A percentile compares a stretch with the other conserved stretches of the same genome.
Evolutionary conservation across 1,284 basidiomycete genomes (phyloP).

Genomic region (Phlebopus sp.): DNA sequence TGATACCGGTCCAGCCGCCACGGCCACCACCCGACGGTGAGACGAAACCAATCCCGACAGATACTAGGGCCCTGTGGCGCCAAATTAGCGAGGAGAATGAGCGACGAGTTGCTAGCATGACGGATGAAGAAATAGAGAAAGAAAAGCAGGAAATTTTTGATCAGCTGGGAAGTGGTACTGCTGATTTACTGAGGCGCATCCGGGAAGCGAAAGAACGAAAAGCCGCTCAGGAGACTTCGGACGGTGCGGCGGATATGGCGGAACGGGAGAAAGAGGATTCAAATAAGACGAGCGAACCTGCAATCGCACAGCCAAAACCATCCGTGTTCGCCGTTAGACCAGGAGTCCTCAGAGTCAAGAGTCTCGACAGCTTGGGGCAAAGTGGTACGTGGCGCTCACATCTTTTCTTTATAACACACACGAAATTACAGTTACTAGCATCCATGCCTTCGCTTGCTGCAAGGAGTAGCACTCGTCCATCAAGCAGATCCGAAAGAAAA

Average conservation of each 20-base stretch:
- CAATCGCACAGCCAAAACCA: slow-evolving; percentile 15
- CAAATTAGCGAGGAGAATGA: slow-evolving; percentile 44
- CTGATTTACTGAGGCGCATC: slow-evolving; percentile 45
- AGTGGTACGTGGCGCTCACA: slow-evolving; percentile 12
- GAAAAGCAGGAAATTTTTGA: slow-evolving; percentile 51
- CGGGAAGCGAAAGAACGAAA: slow-evolving; percentile 37
- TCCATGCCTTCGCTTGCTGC: slow-evolving; percentile 18
- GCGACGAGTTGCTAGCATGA: slow-evolving; percentile 42
- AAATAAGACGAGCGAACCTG: background rate
- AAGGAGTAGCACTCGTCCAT: slow-evolving; percentile 37
- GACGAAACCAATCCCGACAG: slow-evolving; percentile 17
- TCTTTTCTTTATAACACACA: background rate
- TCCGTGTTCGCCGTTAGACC: slow-evolving; percentile 21
- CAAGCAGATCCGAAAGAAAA: slow-evolving; percentile 40
- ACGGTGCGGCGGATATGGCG: background rate
- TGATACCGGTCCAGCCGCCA: slow-evolving; percentile 12
- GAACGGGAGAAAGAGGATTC: background rate
- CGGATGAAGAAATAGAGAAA: slow-evolving; percentile 39
- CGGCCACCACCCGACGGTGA: background rate
- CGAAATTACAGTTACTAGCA: slow-evolving; percentile 18
- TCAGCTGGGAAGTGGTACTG: slow-evolving; percentile 50
- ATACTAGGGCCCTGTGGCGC: slow-evolving; percentile 18
- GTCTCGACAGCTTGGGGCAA: slow-evolving; percentile 27
- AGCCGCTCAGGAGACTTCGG: slow-evolving; percentile 2
- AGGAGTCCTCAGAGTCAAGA: slow-evolving; percentile 29